A percentile compares a stretch with the other conserved stretches of the same genome.
These are phyloP conservation scores for Ramalina intermedia DNA, from an alignment of 495 filamentous ascomycete species.

Conservation along the genomic window DNA sequence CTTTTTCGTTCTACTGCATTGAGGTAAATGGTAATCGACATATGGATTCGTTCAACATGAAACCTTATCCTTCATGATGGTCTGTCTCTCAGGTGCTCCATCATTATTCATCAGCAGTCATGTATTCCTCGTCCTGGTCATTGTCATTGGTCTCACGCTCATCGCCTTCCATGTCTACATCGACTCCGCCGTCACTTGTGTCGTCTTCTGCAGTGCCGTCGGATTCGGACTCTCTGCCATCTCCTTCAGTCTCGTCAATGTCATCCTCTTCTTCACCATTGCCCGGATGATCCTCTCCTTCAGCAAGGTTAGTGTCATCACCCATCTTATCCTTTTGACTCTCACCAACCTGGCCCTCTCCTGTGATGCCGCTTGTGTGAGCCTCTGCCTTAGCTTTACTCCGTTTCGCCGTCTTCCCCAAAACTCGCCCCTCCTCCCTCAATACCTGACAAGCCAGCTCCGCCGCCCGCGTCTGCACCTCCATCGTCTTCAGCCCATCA, in stretches of 20 bases:
- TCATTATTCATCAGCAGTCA: conserved; percentile 11
- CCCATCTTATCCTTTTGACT: conserved; percentile 11
- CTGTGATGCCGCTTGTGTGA: not conserved
- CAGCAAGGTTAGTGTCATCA: conserved; percentile 1
- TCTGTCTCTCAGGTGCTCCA: not conserved
- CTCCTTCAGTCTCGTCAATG: conserved; percentile 11
- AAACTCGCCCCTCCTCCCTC: conserved; percentile 8
- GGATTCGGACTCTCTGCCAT: not conserved
- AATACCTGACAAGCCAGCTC: conserved; percentile 28
- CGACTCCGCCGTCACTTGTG: not conserved
- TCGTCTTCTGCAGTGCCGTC: conserved; percentile 11
- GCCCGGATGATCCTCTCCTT: conserved; percentile 1
- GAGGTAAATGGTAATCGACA: too few species aligned
- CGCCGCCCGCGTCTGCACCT: conserved; percentile 44
- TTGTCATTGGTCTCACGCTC: conserved; percentile 6
- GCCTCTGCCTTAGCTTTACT: not conserved
- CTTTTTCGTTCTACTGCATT: too few species aligned
- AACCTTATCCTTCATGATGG: too few species aligned
- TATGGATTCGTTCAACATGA: too few species aligned
- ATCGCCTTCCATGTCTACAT: conserved; percentile 11
- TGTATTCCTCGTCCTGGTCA: conserved; percentile 7
- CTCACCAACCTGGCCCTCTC: conserved; percentile 7
- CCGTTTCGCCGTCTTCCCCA: conserved; percentile 5
- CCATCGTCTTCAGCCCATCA: conserved; percentile 34
- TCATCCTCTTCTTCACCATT: conserved; percentile 12